These are phyloP conservation scores for Scenedesmus sp. DNA, from an alignment of 163 green algal species.

Conservation along the genomic window DNA sequence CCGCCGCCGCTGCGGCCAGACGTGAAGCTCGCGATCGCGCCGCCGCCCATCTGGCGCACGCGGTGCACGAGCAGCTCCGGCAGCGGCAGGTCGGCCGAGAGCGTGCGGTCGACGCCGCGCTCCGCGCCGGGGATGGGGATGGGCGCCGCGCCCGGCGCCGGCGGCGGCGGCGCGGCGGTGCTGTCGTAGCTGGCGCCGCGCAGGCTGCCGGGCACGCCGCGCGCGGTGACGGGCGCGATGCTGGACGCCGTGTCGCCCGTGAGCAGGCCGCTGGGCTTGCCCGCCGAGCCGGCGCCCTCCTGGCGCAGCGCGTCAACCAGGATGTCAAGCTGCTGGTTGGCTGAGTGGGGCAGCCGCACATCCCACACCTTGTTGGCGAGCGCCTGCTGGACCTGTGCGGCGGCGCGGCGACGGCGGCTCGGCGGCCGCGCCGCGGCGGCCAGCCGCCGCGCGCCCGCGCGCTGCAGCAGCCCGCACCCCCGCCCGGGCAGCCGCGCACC, in stretches of 20 bases:
- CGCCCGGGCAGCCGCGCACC: background rate
- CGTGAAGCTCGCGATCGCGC: background rate
- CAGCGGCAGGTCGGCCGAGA: background rate
- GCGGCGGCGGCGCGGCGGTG: too few species aligned
- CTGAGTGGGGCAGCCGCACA: background rate
- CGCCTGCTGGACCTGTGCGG: slow-evolving; percentile 26
- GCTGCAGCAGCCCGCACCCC: background rate
- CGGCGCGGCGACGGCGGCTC: too few species aligned
- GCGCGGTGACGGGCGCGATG: too few species aligned
- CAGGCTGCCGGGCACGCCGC: too few species aligned
- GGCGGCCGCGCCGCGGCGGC: too few species aligned
- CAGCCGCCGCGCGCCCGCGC: too few species aligned
- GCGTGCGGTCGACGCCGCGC: background rate
- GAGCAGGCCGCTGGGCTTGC: too few species aligned
- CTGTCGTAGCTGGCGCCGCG: too few species aligned
- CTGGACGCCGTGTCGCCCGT: too few species aligned
- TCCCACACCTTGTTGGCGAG: slow-evolving; percentile 12
- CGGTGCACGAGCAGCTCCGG: slow-evolving; percentile 6
- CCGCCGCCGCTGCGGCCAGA: background rate
- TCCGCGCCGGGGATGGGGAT: too few species aligned
- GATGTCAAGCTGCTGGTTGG: background rate
- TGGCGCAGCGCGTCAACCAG: background rate
- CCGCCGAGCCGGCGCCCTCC: slow-evolving; percentile 1
- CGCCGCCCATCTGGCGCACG: background rate
- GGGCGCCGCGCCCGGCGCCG: too few species aligned